Percentiles rank a stretch among this genome's conserved stretches.
Conservation (phyloP, 805 yeast genomes). For the Myxozyma monticola region DNA sequence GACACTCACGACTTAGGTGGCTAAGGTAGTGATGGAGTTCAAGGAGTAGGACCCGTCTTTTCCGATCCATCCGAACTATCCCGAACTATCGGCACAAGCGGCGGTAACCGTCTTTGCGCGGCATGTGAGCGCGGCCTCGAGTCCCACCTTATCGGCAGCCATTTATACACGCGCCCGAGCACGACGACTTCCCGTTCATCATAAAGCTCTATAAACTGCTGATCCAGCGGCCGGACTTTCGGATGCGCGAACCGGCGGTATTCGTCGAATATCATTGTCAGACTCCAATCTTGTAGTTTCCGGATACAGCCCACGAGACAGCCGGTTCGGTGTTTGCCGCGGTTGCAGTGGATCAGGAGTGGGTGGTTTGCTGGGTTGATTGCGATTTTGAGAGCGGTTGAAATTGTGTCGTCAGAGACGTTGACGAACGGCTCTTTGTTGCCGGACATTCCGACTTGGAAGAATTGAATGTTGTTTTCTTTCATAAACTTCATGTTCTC, state of each 20-base stretch:
- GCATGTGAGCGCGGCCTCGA: neutral
- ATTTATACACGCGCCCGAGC: conserved; percentile 22
- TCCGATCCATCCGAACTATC: no score
- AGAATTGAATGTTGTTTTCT: conserved; percentile 62
- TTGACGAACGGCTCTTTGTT: conserved; percentile 93
- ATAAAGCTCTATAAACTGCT: conserved; percentile 89
- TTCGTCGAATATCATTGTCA: conserved; percentile 93
- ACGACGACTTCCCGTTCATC: conserved; percentile 42
- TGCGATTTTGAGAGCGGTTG: conserved; percentile 78
- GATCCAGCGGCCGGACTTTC: conserved; percentile 92
- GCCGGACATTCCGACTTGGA: conserved; percentile 91
- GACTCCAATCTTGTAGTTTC: conserved; percentile 85
- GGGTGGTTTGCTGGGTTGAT: conserved; percentile 89
- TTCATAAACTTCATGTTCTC: conserved; percentile 67
- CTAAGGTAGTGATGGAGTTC: no score
- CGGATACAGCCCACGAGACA: conserved; percentile 92
- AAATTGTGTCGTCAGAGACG: conserved; percentile 62
- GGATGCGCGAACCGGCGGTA: conserved; percentile 93
- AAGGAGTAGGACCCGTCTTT: no score
- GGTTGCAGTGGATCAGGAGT: conserved; percentile 85
- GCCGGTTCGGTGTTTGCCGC: conserved; percentile 97
- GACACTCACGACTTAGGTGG: no score
- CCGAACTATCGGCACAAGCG: no score
- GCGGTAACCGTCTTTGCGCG: no score
- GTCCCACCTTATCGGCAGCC: conserved; percentile 24